These are phyloP conservation scores for Sporobolomyces pararoseus DNA, from an alignment of 768 basidiomycete species.

Conservation along the genomic window DNA sequence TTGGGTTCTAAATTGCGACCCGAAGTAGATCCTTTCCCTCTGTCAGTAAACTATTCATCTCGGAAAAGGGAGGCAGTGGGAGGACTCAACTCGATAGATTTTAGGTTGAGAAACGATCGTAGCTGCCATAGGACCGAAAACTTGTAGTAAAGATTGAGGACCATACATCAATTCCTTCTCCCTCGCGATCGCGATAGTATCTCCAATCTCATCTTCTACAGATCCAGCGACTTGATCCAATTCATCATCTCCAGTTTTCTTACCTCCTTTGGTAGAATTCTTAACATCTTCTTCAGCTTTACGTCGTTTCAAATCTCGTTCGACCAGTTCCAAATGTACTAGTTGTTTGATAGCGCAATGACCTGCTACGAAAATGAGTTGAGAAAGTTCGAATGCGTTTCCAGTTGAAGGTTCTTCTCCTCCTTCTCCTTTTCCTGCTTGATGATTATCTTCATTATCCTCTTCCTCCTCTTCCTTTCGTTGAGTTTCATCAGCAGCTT, in stretches of 20 bases:
- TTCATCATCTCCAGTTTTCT: constrained; percentile 68
- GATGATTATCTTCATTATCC: too few species aligned
- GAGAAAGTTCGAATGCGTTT: constrained; percentile 81
- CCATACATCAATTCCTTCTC: constrained; percentile 87
- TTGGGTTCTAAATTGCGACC: constrained; percentile 62
- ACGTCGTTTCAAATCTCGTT: constrained; percentile 91
- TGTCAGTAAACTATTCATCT: neutral
- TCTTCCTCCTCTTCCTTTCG: constrained; percentile 54
- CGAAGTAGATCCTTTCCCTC: neutral
- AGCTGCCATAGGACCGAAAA: constrained; percentile 85
- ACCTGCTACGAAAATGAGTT: constrained; percentile 90
- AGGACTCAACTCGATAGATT: constrained; percentile 69
- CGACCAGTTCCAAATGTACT: constrained; percentile 89
- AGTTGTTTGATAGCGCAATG: constrained; percentile 98
- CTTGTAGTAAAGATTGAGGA: constrained; percentile 68
- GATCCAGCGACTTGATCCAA: constrained; percentile 96
- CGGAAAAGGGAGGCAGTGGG: neutral
- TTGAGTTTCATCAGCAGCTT: constrained; percentile 1
- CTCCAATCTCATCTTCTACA: constrained; percentile 97
- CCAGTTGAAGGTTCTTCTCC: constrained; percentile 51
- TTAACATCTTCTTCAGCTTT: constrained; percentile 85
- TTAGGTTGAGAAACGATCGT: constrained; percentile 86
- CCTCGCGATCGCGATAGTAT: constrained; percentile 73
- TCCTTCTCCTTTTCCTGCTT: too few species aligned
- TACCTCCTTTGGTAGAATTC: constrained; percentile 58